A percentile compares a stretch with the other conserved stretches of the same genome.
Conservation (phyloP, 805 yeast species). For the Cyberlindnera xylosilytica region DNA sequence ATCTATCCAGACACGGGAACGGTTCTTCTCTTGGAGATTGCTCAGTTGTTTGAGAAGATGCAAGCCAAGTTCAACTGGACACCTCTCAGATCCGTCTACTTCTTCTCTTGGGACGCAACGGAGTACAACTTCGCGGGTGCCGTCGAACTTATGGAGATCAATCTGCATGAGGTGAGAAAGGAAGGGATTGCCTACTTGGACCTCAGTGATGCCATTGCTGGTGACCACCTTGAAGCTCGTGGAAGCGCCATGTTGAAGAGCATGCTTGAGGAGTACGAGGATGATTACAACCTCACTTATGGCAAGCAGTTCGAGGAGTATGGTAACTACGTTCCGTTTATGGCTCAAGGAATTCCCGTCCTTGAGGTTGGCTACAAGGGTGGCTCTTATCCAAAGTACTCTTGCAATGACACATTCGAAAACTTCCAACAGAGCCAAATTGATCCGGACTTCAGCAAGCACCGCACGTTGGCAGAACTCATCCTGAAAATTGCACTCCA, state of each 20-base stretch:
- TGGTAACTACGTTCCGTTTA: conserved; percentile 70
- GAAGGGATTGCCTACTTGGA: conserved; percentile 74
- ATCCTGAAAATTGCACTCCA: conserved; percentile 51
- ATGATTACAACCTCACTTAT: conserved; percentile 52
- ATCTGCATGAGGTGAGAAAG: conserved; percentile 47
- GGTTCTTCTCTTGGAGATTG: conserved; percentile 64
- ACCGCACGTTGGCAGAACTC: conserved; percentile 52
- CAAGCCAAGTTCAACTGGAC: conserved; percentile 68
- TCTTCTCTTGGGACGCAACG: conserved; percentile 80
- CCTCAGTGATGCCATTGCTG: conserved; percentile 60
- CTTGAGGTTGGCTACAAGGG: conserved; percentile 51
- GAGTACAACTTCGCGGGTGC: conserved; percentile 82
- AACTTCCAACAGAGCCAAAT: conserved; percentile 43
- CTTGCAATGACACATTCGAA: conserved; percentile 65
- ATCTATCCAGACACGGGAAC: conserved; percentile 72
- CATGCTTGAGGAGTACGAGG: conserved; percentile 25
- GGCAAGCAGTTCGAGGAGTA: conserved; percentile 32
- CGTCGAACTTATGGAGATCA: conserved; percentile 68
- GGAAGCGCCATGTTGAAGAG: conserved; percentile 26
- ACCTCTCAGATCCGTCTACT: conserved; percentile 79
- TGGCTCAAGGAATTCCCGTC: conserved; percentile 64
- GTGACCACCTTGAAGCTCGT: conserved; percentile 48
- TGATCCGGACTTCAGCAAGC: conserved; percentile 57
- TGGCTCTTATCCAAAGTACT: conserved; percentile 41
- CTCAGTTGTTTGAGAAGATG: conserved; percentile 62